Evolutionary conservation across 2,329 filamentous ascomycete genomes (phyloP).

Genomic region (Phyllosticta capitalensis): DNA sequence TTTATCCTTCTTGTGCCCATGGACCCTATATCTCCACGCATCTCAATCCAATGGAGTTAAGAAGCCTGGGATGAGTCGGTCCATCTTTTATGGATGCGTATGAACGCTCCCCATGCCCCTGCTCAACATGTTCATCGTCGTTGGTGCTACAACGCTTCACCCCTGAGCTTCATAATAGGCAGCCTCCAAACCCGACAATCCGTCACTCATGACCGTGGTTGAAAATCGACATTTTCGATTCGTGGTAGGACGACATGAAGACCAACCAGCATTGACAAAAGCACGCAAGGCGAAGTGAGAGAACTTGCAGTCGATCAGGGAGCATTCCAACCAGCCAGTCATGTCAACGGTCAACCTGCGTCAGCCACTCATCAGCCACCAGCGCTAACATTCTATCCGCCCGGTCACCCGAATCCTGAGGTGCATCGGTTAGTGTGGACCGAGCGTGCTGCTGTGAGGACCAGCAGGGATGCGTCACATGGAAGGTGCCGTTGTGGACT

Average conservation of each 20-base stretch:
- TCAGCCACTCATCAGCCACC: background rate
- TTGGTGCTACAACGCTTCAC: no score
- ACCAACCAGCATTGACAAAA: background rate
- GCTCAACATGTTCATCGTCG: no score
- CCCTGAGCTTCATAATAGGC: no score
- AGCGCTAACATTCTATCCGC: background rate
- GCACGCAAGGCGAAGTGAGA: background rate
- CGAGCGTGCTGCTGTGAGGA: background rate
- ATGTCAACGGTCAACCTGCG: background rate
- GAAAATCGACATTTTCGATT: background rate
- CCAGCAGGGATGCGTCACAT: background rate
- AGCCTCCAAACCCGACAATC: no score
- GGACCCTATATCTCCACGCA: no score
- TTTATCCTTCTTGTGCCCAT: no score
- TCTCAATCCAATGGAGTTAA: no score
- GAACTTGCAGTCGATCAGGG: background rate
- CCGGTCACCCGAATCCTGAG: background rate
- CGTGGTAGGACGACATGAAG: background rate
- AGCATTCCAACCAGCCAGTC: background rate
- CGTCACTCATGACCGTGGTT: no score
- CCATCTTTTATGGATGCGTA: no score
- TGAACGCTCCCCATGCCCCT: no score
- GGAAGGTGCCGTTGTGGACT: background rate
- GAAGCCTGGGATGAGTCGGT: no score
- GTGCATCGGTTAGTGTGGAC: background rate